phyloP scores from a whole-genome alignment of 345 rosid genomes.

The Angophora floribunda region DNA sequence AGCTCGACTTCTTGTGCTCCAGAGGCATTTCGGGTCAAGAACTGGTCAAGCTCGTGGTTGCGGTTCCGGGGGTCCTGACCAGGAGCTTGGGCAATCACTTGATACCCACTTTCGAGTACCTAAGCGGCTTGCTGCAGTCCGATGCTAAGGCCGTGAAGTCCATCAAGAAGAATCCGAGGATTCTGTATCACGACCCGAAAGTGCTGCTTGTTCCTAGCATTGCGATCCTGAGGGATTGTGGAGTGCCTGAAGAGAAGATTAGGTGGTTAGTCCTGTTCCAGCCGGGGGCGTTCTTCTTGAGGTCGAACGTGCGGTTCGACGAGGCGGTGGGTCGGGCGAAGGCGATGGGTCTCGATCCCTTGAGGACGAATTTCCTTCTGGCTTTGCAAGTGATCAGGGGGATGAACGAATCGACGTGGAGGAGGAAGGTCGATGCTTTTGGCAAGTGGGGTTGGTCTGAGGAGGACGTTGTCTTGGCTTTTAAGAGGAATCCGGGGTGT shows the following conservation, averaged over 20 bases:
- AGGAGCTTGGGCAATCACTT: conserved; percentile 13
- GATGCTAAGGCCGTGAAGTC: neutral
- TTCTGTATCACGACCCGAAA: neutral
- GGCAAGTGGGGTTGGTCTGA: conserved; percentile 6
- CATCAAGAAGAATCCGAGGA: neutral
- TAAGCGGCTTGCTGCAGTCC: conserved; percentile 1
- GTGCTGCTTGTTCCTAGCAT: neutral
- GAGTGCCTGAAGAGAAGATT: conserved; percentile 8
- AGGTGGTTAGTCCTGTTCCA: neutral
- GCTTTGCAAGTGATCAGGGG: neutral
- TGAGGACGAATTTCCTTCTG: neutral
- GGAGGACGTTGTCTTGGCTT: conserved; percentile 5
- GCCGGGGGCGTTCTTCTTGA: neutral
- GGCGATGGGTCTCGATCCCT: conserved; percentile 14
- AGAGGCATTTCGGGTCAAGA: conserved; percentile 18
- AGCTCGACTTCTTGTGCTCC: conserved; percentile 22
- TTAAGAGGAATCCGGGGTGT: conserved; percentile 3
- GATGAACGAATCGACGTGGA: conserved; percentile 4
- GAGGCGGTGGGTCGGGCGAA: conserved; percentile 1
- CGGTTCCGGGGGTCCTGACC: neutral
- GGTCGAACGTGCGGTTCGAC: neutral
- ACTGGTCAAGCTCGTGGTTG: neutral
- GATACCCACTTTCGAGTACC: conserved; percentile 12
- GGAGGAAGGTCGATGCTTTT: neutral
- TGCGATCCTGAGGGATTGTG: conserved; percentile 2